Evolutionary conservation across 192 early-diverging fungal genomes (phyloP), one percentile per base, ranked within the genome.

Genomic region (Haplosporangium gracile): DNA sequence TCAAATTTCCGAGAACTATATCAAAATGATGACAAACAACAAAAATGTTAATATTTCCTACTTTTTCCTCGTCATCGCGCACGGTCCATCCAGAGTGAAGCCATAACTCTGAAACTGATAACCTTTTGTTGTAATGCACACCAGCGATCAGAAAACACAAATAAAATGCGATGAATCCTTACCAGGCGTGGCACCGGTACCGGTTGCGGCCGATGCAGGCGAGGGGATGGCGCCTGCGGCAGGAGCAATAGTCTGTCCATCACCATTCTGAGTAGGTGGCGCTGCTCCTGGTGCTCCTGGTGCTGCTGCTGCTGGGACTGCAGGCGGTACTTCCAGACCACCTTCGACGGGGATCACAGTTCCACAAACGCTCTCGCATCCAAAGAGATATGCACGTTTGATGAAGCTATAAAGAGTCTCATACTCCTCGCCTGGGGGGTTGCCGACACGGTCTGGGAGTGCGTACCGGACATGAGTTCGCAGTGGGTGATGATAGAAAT

Each of bases 341-440:
- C 84, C 84, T 29, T 86, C 84, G 18, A 86, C 84, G 0, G 84
- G 84, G 40, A 86, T 86, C 1, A 86, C 84, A 24, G 84, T 86
- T 36, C 84, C 84, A 74, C 84, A 86, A 36, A 86, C 84, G 38
- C 79, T 81, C 45, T 86, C 84, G 40, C 84, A 86, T 73, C 84
- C 84, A 81, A 86, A 86, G 34, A 86, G 70, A n/a, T 86, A 86
- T 4, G 84, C 47, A 11, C 84, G 74, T 36, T 86, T 86, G 74
- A 86, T 86, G 29, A 86, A 86, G 40, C 84, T 81, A 49, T 86
- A 86, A 0, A 86, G 75, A 29, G 75, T 78, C 55, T 86, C 84
- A 68, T 86, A 86, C n/a, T 86, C 84, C 18, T 86, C 84, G n/a
- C 84, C 79, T 42, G 84, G 84, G 16, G 84, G 84, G 53, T 86